Conservation (phyloP, 148 eudicot genomes). For the Linanthus parryae region DNA sequence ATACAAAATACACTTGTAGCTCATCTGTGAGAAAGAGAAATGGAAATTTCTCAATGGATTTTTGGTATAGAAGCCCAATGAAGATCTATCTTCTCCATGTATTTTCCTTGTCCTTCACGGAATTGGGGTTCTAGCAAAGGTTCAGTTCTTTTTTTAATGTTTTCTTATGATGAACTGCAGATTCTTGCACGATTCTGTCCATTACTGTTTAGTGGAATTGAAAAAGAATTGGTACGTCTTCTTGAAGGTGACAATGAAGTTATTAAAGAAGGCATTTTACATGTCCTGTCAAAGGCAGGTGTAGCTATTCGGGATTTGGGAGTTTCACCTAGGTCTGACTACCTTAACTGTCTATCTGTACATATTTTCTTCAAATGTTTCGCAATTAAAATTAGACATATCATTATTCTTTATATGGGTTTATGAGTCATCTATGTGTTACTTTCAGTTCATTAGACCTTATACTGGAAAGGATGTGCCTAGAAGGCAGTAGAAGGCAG, state of each 20-base stretch:
- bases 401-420: neutral
- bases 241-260: conserved; percentile 85
- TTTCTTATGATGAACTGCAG: conserved; percentile 31
- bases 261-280: conserved; percentile 89
- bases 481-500: conserved; percentile 95
- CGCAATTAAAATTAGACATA: no score
- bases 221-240: conserved; percentile 70
- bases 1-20: no score
- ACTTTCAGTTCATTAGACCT: conserved; percentile 84
- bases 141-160: neutral
- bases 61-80: no score
- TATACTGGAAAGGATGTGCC: conserved; percentile 79
- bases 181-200: conserved; percentile 88
- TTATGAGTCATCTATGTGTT: conserved; percentile 1
- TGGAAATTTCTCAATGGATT: no score
- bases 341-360: conserved; percentile 4
- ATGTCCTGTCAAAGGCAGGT: conserved; percentile 93
- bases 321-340: conserved; percentile 69
- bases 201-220: conserved; percentile 69
- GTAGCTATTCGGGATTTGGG: conserved; percentile 88
- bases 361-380: no score
- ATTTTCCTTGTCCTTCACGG: no score
- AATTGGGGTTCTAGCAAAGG: no score
- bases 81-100: no score
- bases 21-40: no score